A percentile compares a stretch with the other conserved stretches of the same genome.
phyloP scores from a whole-genome alignment of 306 rosid species.

The Prunus kanzakura region DNA sequence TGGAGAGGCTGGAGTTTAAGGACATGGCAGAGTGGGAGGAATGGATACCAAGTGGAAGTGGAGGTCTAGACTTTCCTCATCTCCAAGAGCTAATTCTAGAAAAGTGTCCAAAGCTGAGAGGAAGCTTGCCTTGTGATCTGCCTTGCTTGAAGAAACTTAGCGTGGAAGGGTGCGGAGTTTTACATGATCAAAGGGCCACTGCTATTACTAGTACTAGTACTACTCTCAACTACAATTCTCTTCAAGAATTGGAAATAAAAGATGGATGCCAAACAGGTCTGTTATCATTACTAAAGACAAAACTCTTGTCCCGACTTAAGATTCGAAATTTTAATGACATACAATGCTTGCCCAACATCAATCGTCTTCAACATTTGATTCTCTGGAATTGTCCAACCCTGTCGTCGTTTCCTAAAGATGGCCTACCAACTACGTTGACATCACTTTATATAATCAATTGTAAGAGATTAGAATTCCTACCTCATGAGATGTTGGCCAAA shows the following conservation, averaged over 20 bases:
- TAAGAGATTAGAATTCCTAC: neutral
- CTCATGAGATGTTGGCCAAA: neutral
- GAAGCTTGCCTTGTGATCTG: neutral
- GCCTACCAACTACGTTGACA: neutral
- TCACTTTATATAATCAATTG: rapidly evolving
- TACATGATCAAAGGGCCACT: neutral
- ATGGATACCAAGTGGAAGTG: neutral
- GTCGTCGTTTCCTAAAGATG: neutral
- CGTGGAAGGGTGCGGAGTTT: neutral
- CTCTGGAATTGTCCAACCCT: rapidly evolving
- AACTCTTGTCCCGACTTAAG: rapidly evolving
- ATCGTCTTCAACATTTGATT: rapidly evolving
- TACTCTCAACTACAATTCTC: neutral
- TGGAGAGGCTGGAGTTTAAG: neutral
- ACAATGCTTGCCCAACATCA: neutral
- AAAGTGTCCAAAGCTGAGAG: neutral
- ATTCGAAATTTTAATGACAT: neutral
- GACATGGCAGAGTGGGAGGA: neutral
- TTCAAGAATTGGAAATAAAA: rapidly evolving
- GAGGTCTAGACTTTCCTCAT: neutral
- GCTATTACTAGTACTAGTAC: too few relatives aligned
- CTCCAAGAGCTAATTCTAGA: neutral
- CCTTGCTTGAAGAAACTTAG: neutral
- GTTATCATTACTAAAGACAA: neutral
- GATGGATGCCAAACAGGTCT: neutral